Percentiles rank a stretch among this genome's conserved stretches.
Evolutionary conservation across 768 basidiomycete genomes (phyloP).

Genomic region (Tricholoma sp.): DNA sequence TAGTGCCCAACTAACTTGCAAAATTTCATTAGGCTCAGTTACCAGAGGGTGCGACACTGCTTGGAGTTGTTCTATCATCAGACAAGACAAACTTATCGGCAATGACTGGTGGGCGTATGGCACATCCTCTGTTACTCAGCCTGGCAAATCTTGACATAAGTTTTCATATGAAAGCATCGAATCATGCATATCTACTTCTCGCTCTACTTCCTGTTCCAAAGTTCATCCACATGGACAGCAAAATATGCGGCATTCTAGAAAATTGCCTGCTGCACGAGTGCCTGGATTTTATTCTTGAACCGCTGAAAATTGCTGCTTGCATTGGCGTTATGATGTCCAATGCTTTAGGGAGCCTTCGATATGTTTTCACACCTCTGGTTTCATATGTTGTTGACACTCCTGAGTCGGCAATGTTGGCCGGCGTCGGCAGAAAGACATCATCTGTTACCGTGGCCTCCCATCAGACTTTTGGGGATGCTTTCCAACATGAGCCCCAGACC

Average conservation of each 20-base stretch:
- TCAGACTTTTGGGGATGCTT: conserved; percentile 24
- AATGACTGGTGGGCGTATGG: conserved; percentile 11
- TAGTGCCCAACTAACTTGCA: background rate
- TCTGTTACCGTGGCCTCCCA: conserved; percentile 24
- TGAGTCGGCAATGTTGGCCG: conserved; percentile 23
- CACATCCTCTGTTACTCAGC: conserved; percentile 11
- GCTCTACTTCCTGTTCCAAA: conserved; percentile 17
- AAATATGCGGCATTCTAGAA: conserved; percentile 18
- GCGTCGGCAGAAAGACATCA: conserved; percentile 24
- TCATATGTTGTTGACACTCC: conserved; percentile 28
- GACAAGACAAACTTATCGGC: conserved; percentile 17
- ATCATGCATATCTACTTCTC: conserved; percentile 13
- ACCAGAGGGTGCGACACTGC: conserved; percentile 12
- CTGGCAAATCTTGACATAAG: conserved; percentile 11
- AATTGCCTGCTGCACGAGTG: conserved; percentile 21
- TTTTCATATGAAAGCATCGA: conserved; percentile 10
- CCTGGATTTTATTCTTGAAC: conserved; percentile 22
- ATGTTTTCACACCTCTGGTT: conserved; percentile 23
- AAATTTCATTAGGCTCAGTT: conserved; percentile 8
- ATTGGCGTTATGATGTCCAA: conserved; percentile 24
- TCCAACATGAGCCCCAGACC: conserved; percentile 20
- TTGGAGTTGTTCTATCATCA: conserved; percentile 13
- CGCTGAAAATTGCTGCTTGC: conserved; percentile 24
- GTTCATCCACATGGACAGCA: background rate
- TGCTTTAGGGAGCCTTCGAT: conserved; percentile 15